Evolutionary conservation across 2,329 filamentous ascomycete species (phyloP).

Genomic region (Arachnomyces sp.): DNA sequence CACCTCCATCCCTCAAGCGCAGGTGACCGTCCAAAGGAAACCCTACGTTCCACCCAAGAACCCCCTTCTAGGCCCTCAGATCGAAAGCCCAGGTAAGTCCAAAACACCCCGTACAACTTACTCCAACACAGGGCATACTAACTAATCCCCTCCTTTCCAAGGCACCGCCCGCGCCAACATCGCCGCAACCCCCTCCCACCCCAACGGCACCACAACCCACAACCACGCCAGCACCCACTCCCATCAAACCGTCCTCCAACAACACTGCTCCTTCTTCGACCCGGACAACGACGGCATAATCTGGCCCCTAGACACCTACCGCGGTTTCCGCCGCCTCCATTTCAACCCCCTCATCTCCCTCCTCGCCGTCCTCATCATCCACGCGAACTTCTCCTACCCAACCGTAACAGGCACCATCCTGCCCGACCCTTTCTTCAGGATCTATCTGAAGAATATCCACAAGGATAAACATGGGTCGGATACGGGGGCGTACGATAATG

Average conservation of each 20-base stretch:
- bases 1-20: too few species aligned
- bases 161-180: constrained; percentile 30
- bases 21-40: too few species aligned
- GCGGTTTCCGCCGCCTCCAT: constrained; percentile 39
- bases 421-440: constrained; percentile 37
- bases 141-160: too few species aligned
- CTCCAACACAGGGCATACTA: too few species aligned
- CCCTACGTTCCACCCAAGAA: too few species aligned
- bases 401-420: constrained; percentile 33
- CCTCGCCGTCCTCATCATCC: constrained; percentile 41
- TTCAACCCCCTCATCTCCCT: constrained; percentile 38
- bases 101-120: too few species aligned
- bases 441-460: constrained; percentile 25
- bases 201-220: constrained; percentile 26
- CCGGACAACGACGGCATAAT: constrained; percentile 45
- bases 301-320: constrained; percentile 45
- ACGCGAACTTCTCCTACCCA: constrained; percentile 43
- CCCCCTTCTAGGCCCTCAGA: too few species aligned
- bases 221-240: constrained; percentile 24
- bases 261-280: constrained; percentile 48
- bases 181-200: constrained; percentile 27
- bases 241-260: constrained; percentile 40
- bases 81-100: too few species aligned
- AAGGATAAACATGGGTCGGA: constrained; percentile 40
- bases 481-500: constrained; percentile 39